These are phyloP conservation scores for Alloteropsis semialata DNA, from an alignment of 176 grass and related monocot genomes.

Conservation along the genomic window DNA sequence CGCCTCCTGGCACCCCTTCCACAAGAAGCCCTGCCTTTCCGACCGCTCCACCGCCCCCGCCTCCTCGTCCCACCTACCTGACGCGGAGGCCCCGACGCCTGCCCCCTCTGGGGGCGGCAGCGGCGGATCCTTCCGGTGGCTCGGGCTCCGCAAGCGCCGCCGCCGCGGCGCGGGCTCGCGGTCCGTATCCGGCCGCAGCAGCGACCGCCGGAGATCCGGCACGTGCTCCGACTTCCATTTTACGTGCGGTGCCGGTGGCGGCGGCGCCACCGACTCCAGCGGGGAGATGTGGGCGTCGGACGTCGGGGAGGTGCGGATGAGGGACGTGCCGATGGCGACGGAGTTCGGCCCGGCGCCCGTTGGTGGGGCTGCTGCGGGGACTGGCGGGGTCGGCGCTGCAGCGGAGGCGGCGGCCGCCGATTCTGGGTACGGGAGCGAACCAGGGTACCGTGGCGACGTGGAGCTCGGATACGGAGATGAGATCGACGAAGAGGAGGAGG, in stretches of 20 bases:
- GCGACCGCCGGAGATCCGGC: constrained; percentile 67
- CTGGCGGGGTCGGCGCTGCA: constrained; percentile 2
- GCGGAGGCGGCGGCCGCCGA: constrained; percentile 46
- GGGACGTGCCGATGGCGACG: constrained; percentile 53
- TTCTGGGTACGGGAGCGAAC: constrained; percentile 79
- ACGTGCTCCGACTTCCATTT: constrained; percentile 84
- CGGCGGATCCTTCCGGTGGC: constrained; percentile 62
- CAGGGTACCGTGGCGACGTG: constrained; percentile 77
- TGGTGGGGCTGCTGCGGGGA: constrained; percentile 15
- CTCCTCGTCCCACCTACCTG: constrained; percentile 33
- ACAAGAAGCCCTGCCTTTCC: constrained; percentile 73
- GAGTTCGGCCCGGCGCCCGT: constrained; percentile 39
- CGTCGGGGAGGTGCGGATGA: constrained; percentile 69
- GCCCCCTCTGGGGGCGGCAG: constrained; percentile 32
- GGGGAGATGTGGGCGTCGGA: constrained; percentile 86
- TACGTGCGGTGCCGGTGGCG: constrained; percentile 51
- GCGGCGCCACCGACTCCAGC: constrained; percentile 73
- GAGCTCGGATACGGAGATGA: constrained; percentile 78
- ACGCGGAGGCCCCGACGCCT: constrained; percentile 40
- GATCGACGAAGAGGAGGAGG: constrained; percentile 75
- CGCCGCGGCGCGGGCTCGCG: constrained; percentile 55
- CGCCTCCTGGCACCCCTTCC: constrained; percentile 50
- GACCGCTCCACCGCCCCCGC: constrained; percentile 63
- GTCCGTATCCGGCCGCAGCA: constrained; percentile 77
- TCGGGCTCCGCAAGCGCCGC: constrained; percentile 58